Base-by-base conservation (phyloP, 1,284 basidiomycete species). In the Austropuccinia psidii region DNA sequence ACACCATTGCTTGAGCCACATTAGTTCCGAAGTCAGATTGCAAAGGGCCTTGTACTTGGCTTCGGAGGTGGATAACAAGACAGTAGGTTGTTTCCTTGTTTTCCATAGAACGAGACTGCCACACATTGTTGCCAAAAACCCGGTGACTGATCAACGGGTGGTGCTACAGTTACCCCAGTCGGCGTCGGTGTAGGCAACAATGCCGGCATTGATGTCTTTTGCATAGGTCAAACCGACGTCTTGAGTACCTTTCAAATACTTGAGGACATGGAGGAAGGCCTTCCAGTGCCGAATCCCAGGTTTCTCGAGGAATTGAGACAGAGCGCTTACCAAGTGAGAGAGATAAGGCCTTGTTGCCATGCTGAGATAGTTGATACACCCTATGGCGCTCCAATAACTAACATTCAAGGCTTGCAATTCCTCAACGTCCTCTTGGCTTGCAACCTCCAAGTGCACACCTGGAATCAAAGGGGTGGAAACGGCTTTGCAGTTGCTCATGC, bases 201-300 rank as follows among this genome's bases (percentile, higher is more conserved):
- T n/a, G n/a, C n/a, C n/a, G n/a, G n/a, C n/a, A n/a, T n/a, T n/a
- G n/a, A n/a, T n/a, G n/a, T n/a, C n/a, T n/a, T n/a, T n/a, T n/a
- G n/a, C n/a, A n/a, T n/a, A n/a, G n/a, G n/a, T 9, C 11, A 60
- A 2, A 4, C 35, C 33, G 1, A 60, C 8, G 21, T 58, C 11
- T 7, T 7, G 24, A 15, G 55, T 29, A 4, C 58, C 35, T 61
- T 61, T 61, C 7, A 61, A 21, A 21, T 61, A 61, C 4, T 35
- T 9, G 4, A 61, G 37, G 21, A 11, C 11, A n/a, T 41, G 31
- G 4, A 37, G 4, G 9, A 35, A 27, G 13, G 58, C 31, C 5
- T 37, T 37, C 58, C 58, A 61, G 58, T 61, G 58, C 8, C 15
- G 13, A n/a, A 61, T 61, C 33, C 58, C 58, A n/a, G 58, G 58